Evolutionary conservation across 106 monocot genomes (phyloP), one percentile per base, ranked within the genome.

Genomic region (Dendrobium officinale): DNA sequence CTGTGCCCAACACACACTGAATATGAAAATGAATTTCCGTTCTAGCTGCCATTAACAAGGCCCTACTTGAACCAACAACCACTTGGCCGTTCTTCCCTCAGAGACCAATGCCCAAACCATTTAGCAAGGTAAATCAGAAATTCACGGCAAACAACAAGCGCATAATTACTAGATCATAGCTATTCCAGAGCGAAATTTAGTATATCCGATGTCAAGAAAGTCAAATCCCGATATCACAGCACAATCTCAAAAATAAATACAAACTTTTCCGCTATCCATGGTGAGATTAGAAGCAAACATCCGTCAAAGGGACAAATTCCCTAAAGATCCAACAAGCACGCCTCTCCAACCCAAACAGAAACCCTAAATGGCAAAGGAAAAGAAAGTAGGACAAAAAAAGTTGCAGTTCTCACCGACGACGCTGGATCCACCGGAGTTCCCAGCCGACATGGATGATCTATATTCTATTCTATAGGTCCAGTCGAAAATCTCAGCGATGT

Each of bases 391-490:
- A 37, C 31, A 13, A 41, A 44, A 26, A 22, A 44, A 20, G 33
- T 4, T 7, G 0, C 18, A 6, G 43, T 59, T 61, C 80, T 80
- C 72, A 80, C 80, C 80, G 27, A 80, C 64, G 27, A 80, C 72
- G 49, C 80, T 80, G 48, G 80, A 80, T 80, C 80, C 80, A 10
- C 80, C 80, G 49, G 80, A 72, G 70, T 31, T 59, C 11, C 80
- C 80, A n/a, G 49, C 72, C 80, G 80, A 70, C 80, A 80, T 80
- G 80, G 70, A 67, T 42, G 79, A 79, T 42, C 40, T 11, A 13
- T 51, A 51, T 10, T 54, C 37, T 72, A 72, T 15, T 37, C 70
- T 37, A 70, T 8, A 29, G 42, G 43, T 6, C 43, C 74, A 44
- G 74, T 44, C 74, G 43, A 44, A 20, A 44, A 5, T 42, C 20